These are phyloP conservation scores for Fusarium xyrophilum DNA, from an alignment of 2,329 filamentous ascomycete genomes.

Conservation along the genomic window DNA sequence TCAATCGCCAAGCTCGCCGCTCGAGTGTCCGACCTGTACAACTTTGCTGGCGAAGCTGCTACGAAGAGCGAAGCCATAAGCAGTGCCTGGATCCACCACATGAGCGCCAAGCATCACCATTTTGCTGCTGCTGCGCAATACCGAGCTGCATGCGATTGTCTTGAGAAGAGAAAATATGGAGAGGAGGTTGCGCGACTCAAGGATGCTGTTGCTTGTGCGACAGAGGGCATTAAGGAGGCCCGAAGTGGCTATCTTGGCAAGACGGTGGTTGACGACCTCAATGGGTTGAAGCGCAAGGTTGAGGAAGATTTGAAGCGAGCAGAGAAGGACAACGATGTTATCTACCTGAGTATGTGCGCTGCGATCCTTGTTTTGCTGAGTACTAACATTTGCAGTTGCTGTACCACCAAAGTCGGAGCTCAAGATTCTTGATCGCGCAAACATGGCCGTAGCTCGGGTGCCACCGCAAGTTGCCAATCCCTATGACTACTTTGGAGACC, in stretches of 20 bases:
- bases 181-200: constrained; percentile 89
- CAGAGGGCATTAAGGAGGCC: constrained; percentile 84
- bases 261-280: constrained; percentile 80
- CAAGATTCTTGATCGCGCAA: constrained; percentile 82
- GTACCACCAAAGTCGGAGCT: constrained; percentile 90
- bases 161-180: constrained; percentile 94
- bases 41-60: constrained; percentile 80
- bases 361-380: accelerated
- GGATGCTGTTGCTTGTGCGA: constrained; percentile 83
- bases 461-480: constrained; percentile 85
- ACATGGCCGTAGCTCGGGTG: constrained; percentile 81
- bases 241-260: constrained; percentile 78
- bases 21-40: constrained; percentile 89
- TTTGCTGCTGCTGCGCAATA: constrained; percentile 97
- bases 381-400: constrained; percentile 59
- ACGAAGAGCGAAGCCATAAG: constrained; percentile 89
- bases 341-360: constrained; percentile 74
- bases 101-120: constrained; percentile 95
- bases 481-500: constrained; percentile 79
- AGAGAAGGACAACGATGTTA: constrained; percentile 95
- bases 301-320: constrained; percentile 89
- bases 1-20: constrained; percentile 91
- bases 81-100: constrained; percentile 96
- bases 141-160: constrained; percentile 83
- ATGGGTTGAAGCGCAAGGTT: constrained; percentile 80